Evolutionary conservation across 2,329 filamentous ascomycete species (phyloP).

Genomic region (Lachnellula occidentalis): DNA sequence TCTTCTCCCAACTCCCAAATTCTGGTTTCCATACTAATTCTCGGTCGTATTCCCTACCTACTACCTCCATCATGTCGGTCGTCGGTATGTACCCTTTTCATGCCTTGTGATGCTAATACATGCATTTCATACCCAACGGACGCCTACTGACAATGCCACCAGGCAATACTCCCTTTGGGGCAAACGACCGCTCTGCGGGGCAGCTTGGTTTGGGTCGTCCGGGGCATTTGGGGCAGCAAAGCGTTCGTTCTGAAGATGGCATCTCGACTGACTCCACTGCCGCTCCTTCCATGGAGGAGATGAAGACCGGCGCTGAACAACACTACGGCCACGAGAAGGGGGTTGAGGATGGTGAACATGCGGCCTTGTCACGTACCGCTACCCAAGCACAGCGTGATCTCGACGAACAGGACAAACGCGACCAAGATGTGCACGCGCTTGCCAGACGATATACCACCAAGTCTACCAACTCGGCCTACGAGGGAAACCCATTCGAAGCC

Average conservation of each 20-base stretch:
- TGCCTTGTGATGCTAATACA: neutral
- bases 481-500: slow-evolving; percentile 43
- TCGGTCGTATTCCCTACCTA: neutral
- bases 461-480: slow-evolving; percentile 9
- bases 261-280: neutral
- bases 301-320: neutral
- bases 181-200: neutral
- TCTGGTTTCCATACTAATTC: too few species aligned
- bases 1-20: too few species aligned
- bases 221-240: neutral
- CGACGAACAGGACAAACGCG: slow-evolving; percentile 8
- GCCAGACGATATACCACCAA: slow-evolving; percentile 12
- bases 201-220: neutral
- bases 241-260: neutral
- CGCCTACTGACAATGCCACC: neutral
- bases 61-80: neutral
- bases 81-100: neutral
- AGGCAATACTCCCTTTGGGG: neutral
- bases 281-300: neutral
- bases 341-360: neutral
- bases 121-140: neutral
- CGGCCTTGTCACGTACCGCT: neutral
- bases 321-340: neutral
- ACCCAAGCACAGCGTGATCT: slow-evolving; percentile 1
- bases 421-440: slow-evolving; percentile 10